Evolutionary conservation across 2,329 filamentous ascomycete species (phyloP), one percentile per base, ranked within the genome.

Genomic region (Penicillium vulpinum): DNA sequence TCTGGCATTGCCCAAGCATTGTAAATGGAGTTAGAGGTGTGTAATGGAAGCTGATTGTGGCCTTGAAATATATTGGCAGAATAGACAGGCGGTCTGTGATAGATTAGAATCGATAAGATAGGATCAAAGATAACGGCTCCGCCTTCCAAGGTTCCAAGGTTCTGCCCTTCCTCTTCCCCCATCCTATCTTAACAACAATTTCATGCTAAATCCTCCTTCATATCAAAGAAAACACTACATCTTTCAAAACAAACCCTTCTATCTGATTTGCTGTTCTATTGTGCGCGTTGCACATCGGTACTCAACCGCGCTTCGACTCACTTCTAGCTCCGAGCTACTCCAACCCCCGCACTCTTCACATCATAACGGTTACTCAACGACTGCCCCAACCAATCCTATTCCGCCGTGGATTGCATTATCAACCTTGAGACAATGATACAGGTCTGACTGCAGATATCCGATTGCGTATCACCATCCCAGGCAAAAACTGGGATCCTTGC

Each of bases 281-380:
- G n/a, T 46, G 35, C 21, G n/a, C 21, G 18, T 47, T 40, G 21
- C 28, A 52, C 7, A 29, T 24, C n/a, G 11, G 21, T 48, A 16
- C 33, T 21, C 16, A 10, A 35, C 45, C 40, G n/a, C 33, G 13
- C 35, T 18, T 46, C 41, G 13, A 22, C 22, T 40, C n/a, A 35
- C 28, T 38, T 52, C 29, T 18, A 46, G 54, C 48, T 56, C 48
- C 54, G 21, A 52, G 24, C 54, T 56, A 55, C 52, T 51, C 54
- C 54, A 52, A 56, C 48, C 54, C 54, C 54, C 54, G 54, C 54
- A 56, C 22, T 55, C 45, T 45, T 51, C 33, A 26, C 31, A 54
- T 36, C 29, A 55, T 31, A 50, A 35, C 33, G 21, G 48, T 46
- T 46, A 52, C 54, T 36, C 40, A 41, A 35, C 22, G 52, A 36